Evolutionary conservation across 208 protist genomes (phyloP).

Genomic region (Trypanosoma cruzi): DNA sequence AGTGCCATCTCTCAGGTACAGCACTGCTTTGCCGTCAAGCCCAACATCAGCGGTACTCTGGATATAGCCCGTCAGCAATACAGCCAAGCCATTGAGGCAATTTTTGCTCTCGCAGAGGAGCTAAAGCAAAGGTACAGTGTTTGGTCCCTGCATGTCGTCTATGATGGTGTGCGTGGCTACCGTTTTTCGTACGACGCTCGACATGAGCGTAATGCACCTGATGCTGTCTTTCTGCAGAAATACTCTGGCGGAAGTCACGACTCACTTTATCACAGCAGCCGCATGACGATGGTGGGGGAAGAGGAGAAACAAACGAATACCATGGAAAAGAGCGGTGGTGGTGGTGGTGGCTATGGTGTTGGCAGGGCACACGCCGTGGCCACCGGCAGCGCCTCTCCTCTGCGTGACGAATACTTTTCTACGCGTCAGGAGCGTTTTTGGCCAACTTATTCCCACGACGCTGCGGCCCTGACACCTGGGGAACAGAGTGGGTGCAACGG

Average conservation of each 20-base stretch:
- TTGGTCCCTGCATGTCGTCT: constrained; percentile 58
- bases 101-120: constrained; percentile 50
- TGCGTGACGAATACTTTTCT: constrained; percentile 7
- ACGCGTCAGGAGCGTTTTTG: background rate
- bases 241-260: constrained; percentile 76
- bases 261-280: constrained; percentile 37
- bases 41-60: constrained; percentile 52
- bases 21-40: constrained; percentile 71
- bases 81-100: constrained; percentile 47
- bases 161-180: constrained; percentile 57
- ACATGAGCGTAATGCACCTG: constrained; percentile 54
- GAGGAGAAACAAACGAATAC: background rate
- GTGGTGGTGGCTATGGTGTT: background rate
- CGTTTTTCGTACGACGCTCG: constrained; percentile 58
- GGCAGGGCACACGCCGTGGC: background rate
- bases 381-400: background rate
- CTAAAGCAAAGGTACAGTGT: constrained; percentile 46
- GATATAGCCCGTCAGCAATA: constrained; percentile 64
- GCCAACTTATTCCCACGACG: background rate
- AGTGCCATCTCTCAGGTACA: constrained; percentile 41
- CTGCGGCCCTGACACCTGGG: background rate
- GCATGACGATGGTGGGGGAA: constrained; percentile 6
- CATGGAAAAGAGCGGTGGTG: background rate
- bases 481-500: background rate
- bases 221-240: constrained; percentile 61